Evolutionary conservation across 306 rosid genomes (phyloP), one percentile per base, ranked within the genome.

Genomic region (Pterocarpus macrocarpus): DNA sequence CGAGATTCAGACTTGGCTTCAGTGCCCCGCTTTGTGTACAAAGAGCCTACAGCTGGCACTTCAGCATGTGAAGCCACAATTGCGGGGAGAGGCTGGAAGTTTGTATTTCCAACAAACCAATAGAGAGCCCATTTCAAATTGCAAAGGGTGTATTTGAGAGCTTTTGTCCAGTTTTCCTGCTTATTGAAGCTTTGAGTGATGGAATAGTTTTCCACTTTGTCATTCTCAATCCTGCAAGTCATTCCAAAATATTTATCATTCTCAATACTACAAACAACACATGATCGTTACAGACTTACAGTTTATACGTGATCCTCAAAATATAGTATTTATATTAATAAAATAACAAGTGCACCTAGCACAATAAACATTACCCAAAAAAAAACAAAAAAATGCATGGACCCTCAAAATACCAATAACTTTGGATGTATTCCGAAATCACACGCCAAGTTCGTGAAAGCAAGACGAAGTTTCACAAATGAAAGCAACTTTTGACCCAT

Each of bases 131-230:
- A 95, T 77, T 95, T 95, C 91, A 95, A 87, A 88, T 95, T 80
- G 92, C 98, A 90, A 32, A 95, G 99, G 7, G 99, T 95, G 83
- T 93, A 95, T 79, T 95, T 93, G 66, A 95, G 97, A 83, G 99
- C 97, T 85, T 93, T 95, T 0, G 99, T 95, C 98, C 98, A 95
- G 83, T 87, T 93, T 87, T 95, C 99, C 80, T 85, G 99, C 89
- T 95, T 95, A 69, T 90, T 93, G 91, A 95, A 93, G 91, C 98
- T 95, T 70, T 95, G 99, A 8, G 97, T 93, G 83, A 95, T 95
- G 82, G 97, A 91, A 75, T 90, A 89, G 85, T 77, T 93, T 87
- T 94, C 99, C 55, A 95, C 99, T 82, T 87, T 95, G 85, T 95
- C 99, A 79, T 75, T 88, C 74, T 95, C 99, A 57, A 95, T 93